Evolutionary conservation across 1,139 yeast species (phyloP).

Genomic region (Pichia sp.): DNA sequence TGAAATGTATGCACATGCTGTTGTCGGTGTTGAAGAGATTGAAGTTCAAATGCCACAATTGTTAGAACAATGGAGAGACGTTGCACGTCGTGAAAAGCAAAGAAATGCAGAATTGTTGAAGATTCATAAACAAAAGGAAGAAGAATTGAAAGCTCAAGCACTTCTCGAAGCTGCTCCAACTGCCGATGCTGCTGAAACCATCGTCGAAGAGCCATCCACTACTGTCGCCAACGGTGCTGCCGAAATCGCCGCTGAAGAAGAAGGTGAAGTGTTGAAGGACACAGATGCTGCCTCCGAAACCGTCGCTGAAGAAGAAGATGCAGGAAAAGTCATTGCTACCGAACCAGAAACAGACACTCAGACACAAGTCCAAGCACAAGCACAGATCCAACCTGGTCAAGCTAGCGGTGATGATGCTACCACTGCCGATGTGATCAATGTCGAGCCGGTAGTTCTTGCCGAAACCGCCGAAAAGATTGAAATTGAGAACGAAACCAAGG

Average conservation of each 20-base stretch:
- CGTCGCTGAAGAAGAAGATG: neutral
- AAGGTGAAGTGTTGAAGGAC: slow-evolving; percentile 1
- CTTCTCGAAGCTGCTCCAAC: slow-evolving; percentile 6
- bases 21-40: slow-evolving; percentile 92
- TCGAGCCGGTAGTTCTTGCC: slow-evolving; percentile 28
- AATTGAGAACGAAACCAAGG: slow-evolving; percentile 13
- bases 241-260: slow-evolving; percentile 4
- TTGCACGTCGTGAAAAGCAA: slow-evolving; percentile 65
- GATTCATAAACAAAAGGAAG: slow-evolving; percentile 2
- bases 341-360: slow-evolving; percentile 5
- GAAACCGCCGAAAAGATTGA: slow-evolving; percentile 18
- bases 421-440: slow-evolving; percentile 17
- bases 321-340: slow-evolving; percentile 1
- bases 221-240: slow-evolving; percentile 2
- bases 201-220: neutral
- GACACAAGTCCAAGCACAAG: slow-evolving; percentile 20
- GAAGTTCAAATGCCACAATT: slow-evolving; percentile 63
- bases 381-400: slow-evolving; percentile 16
- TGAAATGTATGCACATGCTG: slow-evolving; percentile 96
- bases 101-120: slow-evolving; percentile 47
- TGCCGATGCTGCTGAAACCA: neutral
- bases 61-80: slow-evolving; percentile 69
- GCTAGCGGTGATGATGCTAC: neutral
- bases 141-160: neutral
- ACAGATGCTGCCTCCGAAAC: neutral